These are phyloP conservation scores for Petrea volubilis DNA, from an alignment of 257 asterid species.

Conservation along the genomic window DNA sequence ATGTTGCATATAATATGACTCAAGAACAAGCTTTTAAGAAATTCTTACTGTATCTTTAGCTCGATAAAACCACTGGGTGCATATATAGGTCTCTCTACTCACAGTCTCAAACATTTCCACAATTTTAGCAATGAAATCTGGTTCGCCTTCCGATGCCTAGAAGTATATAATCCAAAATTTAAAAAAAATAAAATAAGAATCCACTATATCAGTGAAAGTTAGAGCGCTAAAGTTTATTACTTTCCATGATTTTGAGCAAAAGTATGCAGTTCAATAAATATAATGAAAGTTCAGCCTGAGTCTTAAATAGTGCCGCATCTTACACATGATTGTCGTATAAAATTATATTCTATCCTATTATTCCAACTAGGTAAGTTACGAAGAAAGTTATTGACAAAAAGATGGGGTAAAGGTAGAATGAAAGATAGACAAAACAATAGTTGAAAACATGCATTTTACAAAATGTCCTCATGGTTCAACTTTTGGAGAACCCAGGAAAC, in stretches of 20 bases:
- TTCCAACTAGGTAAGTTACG: no score
- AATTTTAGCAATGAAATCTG: conserved; percentile 33
- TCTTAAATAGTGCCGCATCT: no score
- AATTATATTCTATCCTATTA: no score
- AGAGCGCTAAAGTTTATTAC: background rate
- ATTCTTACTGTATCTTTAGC: conserved; percentile 44
- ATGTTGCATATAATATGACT: background rate
- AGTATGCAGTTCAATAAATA: no score
- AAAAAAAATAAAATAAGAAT: background rate
- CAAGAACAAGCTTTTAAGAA: background rate
- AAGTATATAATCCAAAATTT: background rate
- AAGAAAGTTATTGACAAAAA: no score
- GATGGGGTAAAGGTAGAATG: no score
- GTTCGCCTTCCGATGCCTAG: conserved; percentile 37
- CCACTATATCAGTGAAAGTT: background rate
- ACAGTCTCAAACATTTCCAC: conserved; percentile 42
- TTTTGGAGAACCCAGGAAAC: no score
- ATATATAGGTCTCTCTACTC: conserved; percentile 19
- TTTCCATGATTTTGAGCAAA: background rate
- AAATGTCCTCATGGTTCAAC: no score
- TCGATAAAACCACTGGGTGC: conserved; percentile 46
- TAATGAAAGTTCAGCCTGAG: no score
- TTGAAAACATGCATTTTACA: no score
- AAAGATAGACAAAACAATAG: no score
- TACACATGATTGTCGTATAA: no score